phyloP scores from a whole-genome alignment of 2,329 filamentous ascomycete species.

The Aureobasidium sp. region DNA sequence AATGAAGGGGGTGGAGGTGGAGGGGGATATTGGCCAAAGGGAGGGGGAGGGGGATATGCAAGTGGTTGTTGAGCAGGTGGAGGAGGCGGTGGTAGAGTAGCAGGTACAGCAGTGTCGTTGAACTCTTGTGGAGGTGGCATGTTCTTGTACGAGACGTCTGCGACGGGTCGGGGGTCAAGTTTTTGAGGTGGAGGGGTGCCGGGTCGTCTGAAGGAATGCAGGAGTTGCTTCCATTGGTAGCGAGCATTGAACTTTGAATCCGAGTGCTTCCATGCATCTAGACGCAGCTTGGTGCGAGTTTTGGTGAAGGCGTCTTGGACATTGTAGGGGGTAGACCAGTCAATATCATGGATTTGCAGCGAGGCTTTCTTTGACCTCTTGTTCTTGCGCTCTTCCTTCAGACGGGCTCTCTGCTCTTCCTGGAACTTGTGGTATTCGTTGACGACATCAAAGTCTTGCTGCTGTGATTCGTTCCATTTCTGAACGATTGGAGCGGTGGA shows the following conservation, averaged over 20 bases:
- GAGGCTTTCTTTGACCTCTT: slow-evolving; percentile 45
- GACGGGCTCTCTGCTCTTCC: slow-evolving; percentile 39
- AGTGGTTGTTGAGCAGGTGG: not conserved
- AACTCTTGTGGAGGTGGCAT: slow-evolving; percentile 15
- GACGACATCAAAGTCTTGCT: slow-evolving; percentile 67
- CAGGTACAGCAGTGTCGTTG: slow-evolving; percentile 38
- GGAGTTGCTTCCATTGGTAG: slow-evolving; percentile 73
- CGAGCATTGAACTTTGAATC: slow-evolving; percentile 77
- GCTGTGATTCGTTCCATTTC: slow-evolving; percentile 41
- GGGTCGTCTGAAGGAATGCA: slow-evolving; percentile 64
- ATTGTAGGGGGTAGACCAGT: slow-evolving; percentile 92
- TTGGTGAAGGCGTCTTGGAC: slow-evolving; percentile 55
- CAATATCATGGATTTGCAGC: slow-evolving; percentile 26
- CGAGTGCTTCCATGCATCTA: slow-evolving; percentile 76
- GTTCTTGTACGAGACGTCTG: slow-evolving; percentile 22
- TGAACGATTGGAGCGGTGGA: slow-evolving; percentile 30
- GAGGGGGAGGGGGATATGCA: not conserved
- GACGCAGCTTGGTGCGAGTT: slow-evolving; percentile 51
- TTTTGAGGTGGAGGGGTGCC: slow-evolving; percentile 44
- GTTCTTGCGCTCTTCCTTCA: slow-evolving; percentile 69
- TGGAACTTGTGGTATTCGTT: slow-evolving; percentile 18
- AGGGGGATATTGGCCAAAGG: slow-evolving; percentile 17
- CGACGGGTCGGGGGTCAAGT: slow-evolving; percentile 38
- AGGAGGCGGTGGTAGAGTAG: slow-evolving; percentile 32
- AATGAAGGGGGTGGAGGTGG: slow-evolving; percentile 23